Percentiles rank a stretch among this genome's conserved stretches.
Evolutionary conservation across 495 filamentous ascomycete species (phyloP).

Genomic region (Aspergillus funiculosus): DNA sequence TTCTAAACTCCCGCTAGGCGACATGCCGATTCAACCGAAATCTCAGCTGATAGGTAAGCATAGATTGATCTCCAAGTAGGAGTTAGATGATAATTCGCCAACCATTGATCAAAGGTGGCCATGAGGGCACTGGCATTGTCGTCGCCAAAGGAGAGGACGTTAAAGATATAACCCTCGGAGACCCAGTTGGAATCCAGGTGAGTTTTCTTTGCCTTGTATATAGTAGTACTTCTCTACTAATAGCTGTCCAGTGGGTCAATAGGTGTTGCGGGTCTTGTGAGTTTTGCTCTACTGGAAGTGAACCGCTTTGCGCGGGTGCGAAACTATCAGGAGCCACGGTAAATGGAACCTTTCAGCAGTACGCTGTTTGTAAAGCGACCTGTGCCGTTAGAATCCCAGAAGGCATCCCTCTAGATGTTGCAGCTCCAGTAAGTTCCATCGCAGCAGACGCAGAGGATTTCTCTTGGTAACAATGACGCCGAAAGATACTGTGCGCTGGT

Average conservation of each 20-base stretch:
- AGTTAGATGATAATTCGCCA: neutral
- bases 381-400: slow-evolving; percentile 71
- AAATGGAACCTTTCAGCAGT: slow-evolving; percentile 51
- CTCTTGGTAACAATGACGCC: no score
- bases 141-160: slow-evolving; percentile 1
- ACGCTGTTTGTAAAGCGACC: slow-evolving; percentile 69
- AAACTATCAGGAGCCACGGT: slow-evolving; percentile 61
- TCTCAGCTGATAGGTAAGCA: no score
- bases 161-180: neutral
- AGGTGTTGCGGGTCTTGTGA: slow-evolving; percentile 64
- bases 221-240: no score
- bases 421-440: slow-evolving; percentile 50
- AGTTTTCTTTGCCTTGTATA: no score
- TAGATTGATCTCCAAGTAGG: no score
- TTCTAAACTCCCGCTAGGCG: no score
- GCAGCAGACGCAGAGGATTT: no score
- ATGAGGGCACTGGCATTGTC: slow-evolving; percentile 7
- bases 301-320: slow-evolving; percentile 61
- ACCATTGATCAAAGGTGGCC: slow-evolving; percentile 1
- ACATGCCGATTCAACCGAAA: no score
- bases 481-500: slow-evolving; percentile 64
- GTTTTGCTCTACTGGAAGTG: slow-evolving; percentile 59
- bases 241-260: slow-evolving; percentile 60
- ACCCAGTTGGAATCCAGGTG: slow-evolving; percentile 12
- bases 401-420: slow-evolving; percentile 59